Conservation (phyloP, 2,329 filamentous ascomycete species). For the Xylaria hypoxylon region DNA sequence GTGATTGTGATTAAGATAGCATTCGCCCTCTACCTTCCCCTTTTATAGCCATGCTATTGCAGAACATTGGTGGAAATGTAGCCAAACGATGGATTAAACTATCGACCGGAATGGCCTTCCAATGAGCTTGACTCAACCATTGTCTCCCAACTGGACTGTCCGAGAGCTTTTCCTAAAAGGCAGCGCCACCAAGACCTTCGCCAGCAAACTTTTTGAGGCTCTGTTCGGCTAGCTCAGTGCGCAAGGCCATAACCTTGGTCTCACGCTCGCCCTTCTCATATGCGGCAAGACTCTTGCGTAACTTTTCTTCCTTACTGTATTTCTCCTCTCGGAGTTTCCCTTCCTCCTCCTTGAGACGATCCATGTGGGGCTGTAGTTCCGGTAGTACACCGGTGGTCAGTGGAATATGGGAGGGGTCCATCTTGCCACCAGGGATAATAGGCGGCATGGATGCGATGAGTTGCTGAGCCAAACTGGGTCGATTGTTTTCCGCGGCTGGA, state of each 20-base stretch:
- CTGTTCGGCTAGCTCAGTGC: slow-evolving; percentile 67
- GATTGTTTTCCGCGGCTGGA: slow-evolving; percentile 55
- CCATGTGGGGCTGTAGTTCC: slow-evolving; percentile 66
- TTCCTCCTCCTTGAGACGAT: slow-evolving; percentile 68
- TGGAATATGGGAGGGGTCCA: slow-evolving; percentile 61
- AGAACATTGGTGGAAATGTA: not conserved
- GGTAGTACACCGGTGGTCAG: slow-evolving; percentile 61
- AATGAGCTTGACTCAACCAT: not conserved
- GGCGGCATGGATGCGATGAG: slow-evolving; percentile 64
- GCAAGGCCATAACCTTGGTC: slow-evolving; percentile 64
- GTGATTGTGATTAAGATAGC: too few species aligned
- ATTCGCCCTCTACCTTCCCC: not conserved
- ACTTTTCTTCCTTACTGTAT: slow-evolving; percentile 64
- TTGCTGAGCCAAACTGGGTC: slow-evolving; percentile 63
- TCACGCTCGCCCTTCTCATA: slow-evolving; percentile 69
- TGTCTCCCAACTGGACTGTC: not conserved
- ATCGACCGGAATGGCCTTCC: not conserved
- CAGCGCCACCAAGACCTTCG: slow-evolving; percentile 66
- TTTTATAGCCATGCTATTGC: not conserved
- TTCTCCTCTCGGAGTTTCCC: slow-evolving; percentile 67
- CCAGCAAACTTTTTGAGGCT: slow-evolving; percentile 68
- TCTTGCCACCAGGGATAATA: slow-evolving; percentile 65
- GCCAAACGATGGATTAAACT: not conserved
- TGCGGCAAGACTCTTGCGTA: slow-evolving; percentile 63
- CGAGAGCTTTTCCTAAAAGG: slow-evolving; percentile 56